These are phyloP conservation scores for Gentiana straminea DNA, from an alignment of 257 asterid species.

Conservation along the genomic window DNA sequence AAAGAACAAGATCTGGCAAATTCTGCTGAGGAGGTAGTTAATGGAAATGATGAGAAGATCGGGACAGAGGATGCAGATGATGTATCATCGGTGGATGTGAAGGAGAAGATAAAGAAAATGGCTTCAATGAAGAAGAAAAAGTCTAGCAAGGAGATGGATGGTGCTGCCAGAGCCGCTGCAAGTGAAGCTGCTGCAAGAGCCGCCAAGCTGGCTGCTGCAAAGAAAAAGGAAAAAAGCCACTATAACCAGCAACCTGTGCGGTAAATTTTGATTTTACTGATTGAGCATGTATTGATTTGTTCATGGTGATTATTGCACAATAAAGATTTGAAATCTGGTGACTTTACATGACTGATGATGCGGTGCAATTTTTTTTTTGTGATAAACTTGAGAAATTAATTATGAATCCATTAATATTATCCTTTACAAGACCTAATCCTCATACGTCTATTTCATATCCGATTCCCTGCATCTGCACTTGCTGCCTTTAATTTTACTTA, in stretches of 20 bases:
- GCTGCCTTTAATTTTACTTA: no score
- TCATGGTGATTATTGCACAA: no score
- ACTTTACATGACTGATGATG: no score
- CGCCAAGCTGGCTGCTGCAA: conserved; percentile 76
- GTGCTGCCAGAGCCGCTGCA: conserved; percentile 82
- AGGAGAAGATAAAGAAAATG: conserved; percentile 68
- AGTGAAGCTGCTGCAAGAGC: conserved; percentile 85
- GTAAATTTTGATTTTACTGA: conserved; percentile 15
- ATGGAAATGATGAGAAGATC: conserved; percentile 33
- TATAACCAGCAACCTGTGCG: conserved; percentile 83
- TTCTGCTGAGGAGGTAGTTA: conserved; percentile 25
- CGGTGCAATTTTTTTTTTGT: no score
- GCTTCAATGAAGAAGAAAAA: conserved; percentile 72
- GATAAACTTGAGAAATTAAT: no score
- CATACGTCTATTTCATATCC: no score
- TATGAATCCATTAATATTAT: no score
- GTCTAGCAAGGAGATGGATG: conserved; percentile 71
- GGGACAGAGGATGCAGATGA: conserved; percentile 49
- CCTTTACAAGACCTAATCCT: no score
- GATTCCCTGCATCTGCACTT: no score
- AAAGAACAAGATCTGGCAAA: conserved; percentile 51
- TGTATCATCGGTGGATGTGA: conserved; percentile 45
- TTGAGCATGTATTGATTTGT: no score
- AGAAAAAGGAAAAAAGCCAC: conserved; percentile 91
- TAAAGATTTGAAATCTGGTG: no score